These are phyloP conservation scores for Fusarium beomiforme DNA, from an alignment of 2,329 filamentous ascomycete species.

Conservation along the genomic window DNA sequence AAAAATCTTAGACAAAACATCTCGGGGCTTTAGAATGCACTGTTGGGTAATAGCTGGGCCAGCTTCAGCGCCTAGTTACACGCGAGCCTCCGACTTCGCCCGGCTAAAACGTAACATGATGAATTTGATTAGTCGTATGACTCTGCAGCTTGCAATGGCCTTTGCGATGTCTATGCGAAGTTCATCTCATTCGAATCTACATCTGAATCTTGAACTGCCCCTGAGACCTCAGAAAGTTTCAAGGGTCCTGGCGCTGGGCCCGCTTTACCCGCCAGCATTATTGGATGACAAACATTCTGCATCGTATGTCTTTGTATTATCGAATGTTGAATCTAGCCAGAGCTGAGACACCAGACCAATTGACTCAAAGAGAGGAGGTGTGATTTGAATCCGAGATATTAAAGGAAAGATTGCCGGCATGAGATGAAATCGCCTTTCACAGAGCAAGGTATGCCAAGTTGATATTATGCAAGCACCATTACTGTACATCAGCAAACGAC, in stretches of 20 bases:
- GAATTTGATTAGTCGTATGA: slow-evolving; percentile 40
- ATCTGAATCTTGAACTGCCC: slow-evolving; percentile 17
- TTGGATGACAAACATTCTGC: slow-evolving; percentile 21
- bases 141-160: not conserved
- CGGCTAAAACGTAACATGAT: slow-evolving; percentile 35
- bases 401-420: not conserved
- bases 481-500: not conserved
- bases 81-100: slow-evolving; percentile 35
- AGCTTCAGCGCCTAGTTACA: slow-evolving; percentile 24
- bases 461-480: not conserved
- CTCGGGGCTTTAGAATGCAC: slow-evolving; percentile 30
- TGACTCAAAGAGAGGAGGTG: not conserved
- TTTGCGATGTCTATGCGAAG: slow-evolving; percentile 21
- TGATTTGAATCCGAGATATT: not conserved
- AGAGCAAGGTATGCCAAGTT: not conserved
- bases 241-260: slow-evolving; percentile 18
- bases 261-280: slow-evolving; percentile 24
- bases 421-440: not conserved
- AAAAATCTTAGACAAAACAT: slow-evolving; percentile 31
- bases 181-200: slow-evolving; percentile 16
- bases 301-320: slow-evolving; percentile 30
- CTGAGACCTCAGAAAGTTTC: slow-evolving; percentile 4
- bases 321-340: slow-evolving; percentile 8
- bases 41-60: slow-evolving; percentile 37
- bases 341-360: not conserved